Base-by-base conservation (phyloP, 805 yeast species). In the Myxozyma geophila region DNA sequence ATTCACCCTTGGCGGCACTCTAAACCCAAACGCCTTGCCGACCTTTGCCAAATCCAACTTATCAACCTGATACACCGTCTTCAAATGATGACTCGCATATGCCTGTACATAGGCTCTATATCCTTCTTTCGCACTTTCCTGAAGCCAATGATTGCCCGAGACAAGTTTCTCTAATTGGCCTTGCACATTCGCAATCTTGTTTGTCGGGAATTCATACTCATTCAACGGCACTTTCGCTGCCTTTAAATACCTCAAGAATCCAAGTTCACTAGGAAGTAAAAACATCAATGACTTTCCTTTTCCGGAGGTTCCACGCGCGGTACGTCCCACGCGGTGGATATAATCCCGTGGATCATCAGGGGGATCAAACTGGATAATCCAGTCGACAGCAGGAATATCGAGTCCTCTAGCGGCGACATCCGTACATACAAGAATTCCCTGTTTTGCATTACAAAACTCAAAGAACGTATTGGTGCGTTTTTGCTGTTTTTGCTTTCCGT, bases 261-360 rank as follows among this genome's bases (percentile, higher is more conserved):
- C 99, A 56, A 95, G 83, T 78, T 95, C 99, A 49, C 85, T 86
- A 50, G 99, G 99, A 8, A 93, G 87, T 75, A 95, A 82, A 77
- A 95, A 95, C 98, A 95, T 92, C 67, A 95, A 81, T 9, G 97
- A 90, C 78, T 87, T 90, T 72, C 99, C 99, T 74, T 87, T 87
- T 62, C 97, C 98, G 54, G 84, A 74, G 23, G 88, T 79, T 12
- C 88, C 85, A 81, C 99, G 88, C 43, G 99, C 99, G 35, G 99
- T 95, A 82, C 99, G 88, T 70, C 99, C 99, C 43, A 95, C 99
- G 78, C 99, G 87, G 80, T 95, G 99, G 71, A 95, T 95, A 77
- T 95, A 95, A 79, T 95, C 98, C 80, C 98, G 87, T 78, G 99
- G 99, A 79, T 95, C 99, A 87, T 95, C 99, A 76, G 99, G 99